Evolutionary conservation across 306 rosid genomes (phyloP), one percentile per base, ranked within the genome.

Genomic region (Glycyrrhiza uralensis): DNA sequence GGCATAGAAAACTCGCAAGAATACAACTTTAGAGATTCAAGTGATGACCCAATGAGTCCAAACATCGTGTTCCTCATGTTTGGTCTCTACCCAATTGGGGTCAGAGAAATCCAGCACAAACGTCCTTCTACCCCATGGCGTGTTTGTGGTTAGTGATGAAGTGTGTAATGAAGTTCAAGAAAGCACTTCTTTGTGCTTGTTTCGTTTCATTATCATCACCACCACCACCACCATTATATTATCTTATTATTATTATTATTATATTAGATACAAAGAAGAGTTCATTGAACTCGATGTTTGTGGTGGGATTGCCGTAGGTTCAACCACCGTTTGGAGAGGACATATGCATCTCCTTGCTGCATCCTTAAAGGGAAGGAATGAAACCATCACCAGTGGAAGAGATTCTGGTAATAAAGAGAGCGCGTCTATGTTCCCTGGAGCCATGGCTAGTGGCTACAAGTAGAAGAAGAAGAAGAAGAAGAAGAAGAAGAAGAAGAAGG

Each of bases 361-460:
- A 15, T 78, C 82, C 12, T 62, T 78, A 68, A 71, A 71, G 17
- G 77, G 82, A 52, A 78, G 77, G 1, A 3, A 30, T 0, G 82
- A 78, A 19, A 71, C 6, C 7, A 78, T 71, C 23, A 0, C 0
- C 15, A 14, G 6, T 9, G 63, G 52, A 10, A 78, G 12, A 0
- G 58, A 0, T 0, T 52, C 61, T 6, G 60, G 61, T n/a, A 78
- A 12, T 1, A 1, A 23, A 30, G 51, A 30, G 15, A 71, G 23
- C 68, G 22, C 32, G 51, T 69, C 59, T 0, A 1, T 0, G 28
- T 69, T 7, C 0, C 0, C 3, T 13, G 1, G n/a, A 24, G 6
- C 55, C 29, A 54, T 55, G 44, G 14, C n/a, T n/a, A n/a, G n/a
- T n/a, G n/a, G n/a, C n/a, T n/a, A n/a, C n/a, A n/a, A n/a, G n/a